phyloP scores from a whole-genome alignment of 306 rosid species.

The Sicyos edulis region DNA sequence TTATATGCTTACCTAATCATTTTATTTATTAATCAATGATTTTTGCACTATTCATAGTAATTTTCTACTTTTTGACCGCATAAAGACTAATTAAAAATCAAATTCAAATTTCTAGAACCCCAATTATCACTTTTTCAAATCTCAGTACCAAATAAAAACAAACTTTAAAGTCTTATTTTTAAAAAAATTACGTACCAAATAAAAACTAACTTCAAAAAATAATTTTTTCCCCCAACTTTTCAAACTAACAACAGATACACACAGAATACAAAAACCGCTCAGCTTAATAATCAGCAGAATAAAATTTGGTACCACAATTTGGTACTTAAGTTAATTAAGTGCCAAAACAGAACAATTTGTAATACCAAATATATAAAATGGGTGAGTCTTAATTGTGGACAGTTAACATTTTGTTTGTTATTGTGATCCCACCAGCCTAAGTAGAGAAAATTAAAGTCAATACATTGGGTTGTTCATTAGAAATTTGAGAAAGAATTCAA shows the following conservation, averaged over 20 bases:
- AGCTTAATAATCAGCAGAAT: conserved; percentile 11
- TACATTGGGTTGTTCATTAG: background rate
- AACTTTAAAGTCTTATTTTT: too few relatives aligned
- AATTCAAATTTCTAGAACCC: too few relatives aligned
- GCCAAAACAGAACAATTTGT: background rate
- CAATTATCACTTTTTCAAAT: too few relatives aligned
- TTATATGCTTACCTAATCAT: too few relatives aligned
- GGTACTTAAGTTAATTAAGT: background rate
- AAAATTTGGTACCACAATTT: background rate
- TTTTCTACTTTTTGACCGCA: too few relatives aligned
- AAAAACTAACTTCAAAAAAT: too few relatives aligned
- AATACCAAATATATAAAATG: background rate
- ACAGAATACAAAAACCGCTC: background rate
- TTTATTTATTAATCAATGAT: too few relatives aligned
- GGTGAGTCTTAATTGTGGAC: conserved; percentile 13
- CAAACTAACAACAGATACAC: background rate
- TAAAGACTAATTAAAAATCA: too few relatives aligned
- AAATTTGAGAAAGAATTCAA: conserved; percentile 9
- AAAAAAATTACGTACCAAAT: too few relatives aligned
- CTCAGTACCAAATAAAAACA: too few relatives aligned
- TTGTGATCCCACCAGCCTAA: background rate
- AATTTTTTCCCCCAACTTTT: background rate
- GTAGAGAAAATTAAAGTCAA: background rate
- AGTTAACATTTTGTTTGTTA: background rate
- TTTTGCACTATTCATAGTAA: too few relatives aligned